Percentiles rank a stretch among this genome's conserved stretches.
Conservation (phyloP, 2,329 filamentous ascomycete species). For the Xylaria sp. region DNA sequence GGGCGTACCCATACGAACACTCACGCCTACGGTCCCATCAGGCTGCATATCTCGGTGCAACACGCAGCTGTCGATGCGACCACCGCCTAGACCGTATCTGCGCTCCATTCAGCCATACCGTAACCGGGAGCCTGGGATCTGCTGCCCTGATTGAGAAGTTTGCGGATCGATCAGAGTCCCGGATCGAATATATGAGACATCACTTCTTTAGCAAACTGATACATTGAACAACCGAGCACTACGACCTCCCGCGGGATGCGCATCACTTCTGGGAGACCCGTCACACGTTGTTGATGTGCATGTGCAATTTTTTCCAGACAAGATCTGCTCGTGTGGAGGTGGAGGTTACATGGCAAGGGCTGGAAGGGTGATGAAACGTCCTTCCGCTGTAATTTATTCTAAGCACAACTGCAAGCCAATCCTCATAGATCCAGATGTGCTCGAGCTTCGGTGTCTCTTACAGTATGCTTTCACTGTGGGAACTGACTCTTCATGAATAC, state of each 20-base stretch:
- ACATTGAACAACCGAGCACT: not conserved
- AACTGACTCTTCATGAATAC: no score
- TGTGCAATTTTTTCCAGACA: constrained; percentile 19
- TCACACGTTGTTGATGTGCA: constrained; percentile 12
- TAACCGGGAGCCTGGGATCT: not conserved
- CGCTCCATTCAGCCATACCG: constrained; percentile 6
- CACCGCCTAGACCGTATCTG: constrained; percentile 21
- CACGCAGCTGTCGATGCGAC: constrained; percentile 22
- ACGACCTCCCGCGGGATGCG: not conserved
- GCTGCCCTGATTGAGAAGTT: not conserved
- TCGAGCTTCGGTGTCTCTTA: no score
- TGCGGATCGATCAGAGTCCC: not conserved
- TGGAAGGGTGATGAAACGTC: constrained; percentile 18
- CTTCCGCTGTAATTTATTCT: constrained; percentile 13
- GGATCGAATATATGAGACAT: not conserved
- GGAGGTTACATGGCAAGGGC: constrained; percentile 23
- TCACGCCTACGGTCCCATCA: constrained; percentile 13
- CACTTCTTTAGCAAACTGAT: not conserved
- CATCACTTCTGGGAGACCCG: constrained; percentile 10
- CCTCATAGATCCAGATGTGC: constrained; percentile 4
- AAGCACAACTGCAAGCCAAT: constrained; percentile 15
- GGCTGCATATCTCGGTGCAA: constrained; percentile 13
- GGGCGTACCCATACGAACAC: not conserved
- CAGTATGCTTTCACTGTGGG: no score
- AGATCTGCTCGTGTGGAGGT: constrained; percentile 17